Evolutionary conservation across 345 rosid species (phyloP), one percentile per base, ranked within the genome.

Genomic region (thale cress (Arabidopsis thaliana)): DNA sequence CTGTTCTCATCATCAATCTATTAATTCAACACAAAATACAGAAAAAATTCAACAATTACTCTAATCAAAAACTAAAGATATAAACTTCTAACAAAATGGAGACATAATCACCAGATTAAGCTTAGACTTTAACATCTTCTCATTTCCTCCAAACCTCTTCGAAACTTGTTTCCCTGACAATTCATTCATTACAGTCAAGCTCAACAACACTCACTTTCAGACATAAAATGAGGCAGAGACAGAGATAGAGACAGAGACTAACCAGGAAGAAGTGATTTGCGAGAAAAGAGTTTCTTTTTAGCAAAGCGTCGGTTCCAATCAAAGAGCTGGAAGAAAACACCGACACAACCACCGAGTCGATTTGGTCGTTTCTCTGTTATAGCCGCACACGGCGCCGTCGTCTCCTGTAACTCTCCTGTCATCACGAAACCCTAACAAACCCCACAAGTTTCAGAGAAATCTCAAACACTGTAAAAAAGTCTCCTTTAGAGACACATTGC

Each of bases 291-390:
- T 74, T 89, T 89, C 84, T 78, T 95, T 87, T 95, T 90, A 32
- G 94, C 87, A 59, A 92, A 84, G 50, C 91, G 81, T 34, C 93
- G 75, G 76, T 95, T 93, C 99, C 99, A 90, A 61, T 92, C 96
- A 24, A 92, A 84, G 69, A 95, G 87, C 81, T 90, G 96, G 48
- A 90, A 89, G 88, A 95, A 92, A 77, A 95, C 86, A 25, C 97
- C 99, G 8, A 81, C 97, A 51, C 99, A 95, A 23, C 97, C 97
- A 56, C 97, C 88, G 6, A 88, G 81, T 16, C 88, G 82, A 51
- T 85, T 83, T 58, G 89, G 78, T 68, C 78, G 73, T 70, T 87
- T 91, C 87, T 95, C 96, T 36, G 89, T 77, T 42, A 93, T 70
- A 14, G 94, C 91, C 80, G 86, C 62, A 79, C 83, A 60, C 10